phyloP scores from a whole-genome alignment of 768 basidiomycete species.

The Russula sp. region DNA sequence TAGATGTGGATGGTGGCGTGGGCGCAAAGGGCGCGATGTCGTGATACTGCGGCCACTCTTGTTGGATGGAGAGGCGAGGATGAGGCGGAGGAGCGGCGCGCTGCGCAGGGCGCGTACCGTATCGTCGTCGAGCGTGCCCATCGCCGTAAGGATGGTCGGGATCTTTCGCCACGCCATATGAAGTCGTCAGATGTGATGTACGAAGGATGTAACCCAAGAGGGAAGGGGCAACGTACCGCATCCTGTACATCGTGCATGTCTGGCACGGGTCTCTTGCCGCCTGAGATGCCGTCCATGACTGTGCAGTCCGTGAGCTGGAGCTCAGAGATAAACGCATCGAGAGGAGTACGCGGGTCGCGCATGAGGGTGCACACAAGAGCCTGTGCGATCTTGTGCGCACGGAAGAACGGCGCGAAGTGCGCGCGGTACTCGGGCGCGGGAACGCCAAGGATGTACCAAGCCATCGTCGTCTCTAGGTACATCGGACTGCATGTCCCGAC shows the following conservation, averaged over 20 bases:
- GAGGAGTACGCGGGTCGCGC: not conserved
- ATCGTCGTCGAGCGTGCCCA: constrained; percentile 8
- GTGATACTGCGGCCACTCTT: not conserved
- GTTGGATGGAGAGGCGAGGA: not conserved
- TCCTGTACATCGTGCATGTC: constrained; percentile 3
- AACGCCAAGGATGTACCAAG: constrained; percentile 2
- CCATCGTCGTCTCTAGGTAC: constrained; percentile 39
- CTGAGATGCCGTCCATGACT: not conserved
- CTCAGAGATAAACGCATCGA: not conserved
- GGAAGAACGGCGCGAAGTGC: constrained; percentile 8
- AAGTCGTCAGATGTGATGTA: not conserved
- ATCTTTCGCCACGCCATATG: not conserved
- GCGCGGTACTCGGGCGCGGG: constrained; percentile 3
- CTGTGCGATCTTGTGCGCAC: constrained; percentile 11
- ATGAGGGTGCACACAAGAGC: constrained; percentile 10
- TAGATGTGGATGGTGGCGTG: not conserved
- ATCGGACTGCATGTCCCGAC: constrained; percentile 40
- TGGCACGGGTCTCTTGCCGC: not conserved
- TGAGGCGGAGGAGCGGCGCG: constrained; percentile 4
- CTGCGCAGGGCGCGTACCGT: not conserved
- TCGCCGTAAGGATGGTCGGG: constrained; percentile 6
- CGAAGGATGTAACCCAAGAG: not conserved
- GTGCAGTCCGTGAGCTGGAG: not conserved
- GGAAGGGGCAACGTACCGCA: constrained; percentile 4
- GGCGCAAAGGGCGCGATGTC: not conserved